These are phyloP conservation scores for Sporothrix brasiliensis DNA, from an alignment of 2,329 filamentous ascomycete species.

Conservation along the genomic window DNA sequence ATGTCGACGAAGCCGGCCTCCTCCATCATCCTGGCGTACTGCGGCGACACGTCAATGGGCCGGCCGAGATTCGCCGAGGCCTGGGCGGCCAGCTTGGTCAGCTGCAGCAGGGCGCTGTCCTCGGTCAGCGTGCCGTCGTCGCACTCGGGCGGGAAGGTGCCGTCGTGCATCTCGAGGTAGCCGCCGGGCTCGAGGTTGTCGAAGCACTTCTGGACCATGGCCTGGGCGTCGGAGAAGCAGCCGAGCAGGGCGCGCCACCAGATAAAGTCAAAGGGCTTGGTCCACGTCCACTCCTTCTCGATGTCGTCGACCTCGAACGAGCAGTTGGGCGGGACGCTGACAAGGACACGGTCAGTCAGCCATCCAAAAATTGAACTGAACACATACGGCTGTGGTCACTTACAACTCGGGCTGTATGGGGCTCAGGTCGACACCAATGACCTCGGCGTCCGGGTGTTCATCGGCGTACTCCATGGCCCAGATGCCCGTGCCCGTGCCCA, in stretches of 20 bases:
- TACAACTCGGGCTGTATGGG: slow-evolving; percentile 36
- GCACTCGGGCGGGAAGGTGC: slow-evolving; percentile 34
- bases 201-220: slow-evolving; percentile 35
- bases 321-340: slow-evolving; percentile 33
- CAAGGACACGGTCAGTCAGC: neutral
- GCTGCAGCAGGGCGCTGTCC: slow-evolving; percentile 27
- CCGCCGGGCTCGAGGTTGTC: slow-evolving; percentile 38
- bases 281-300: slow-evolving; percentile 38
- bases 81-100: slow-evolving; percentile 29
- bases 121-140: slow-evolving; percentile 36
- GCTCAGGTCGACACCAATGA: slow-evolving; percentile 38
- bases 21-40: slow-evolving; percentile 38
- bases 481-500: slow-evolving; percentile 37
- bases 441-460: slow-evolving; percentile 35
- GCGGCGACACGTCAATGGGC: slow-evolving; percentile 33
- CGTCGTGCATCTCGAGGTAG: slow-evolving; percentile 38
- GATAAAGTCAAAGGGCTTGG: slow-evolving; percentile 37
- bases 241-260: slow-evolving; percentile 36
- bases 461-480: slow-evolving; percentile 38
- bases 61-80: slow-evolving; percentile 34
- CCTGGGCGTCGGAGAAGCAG: slow-evolving; percentile 34
- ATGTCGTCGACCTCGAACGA: slow-evolving; percentile 37
- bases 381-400: neutral
- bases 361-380: neutral
- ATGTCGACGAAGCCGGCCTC: slow-evolving; percentile 41